Evolutionary conservation across 352 stramenopile species (phyloP).

Genomic region (Phytophthora ohioensis): DNA sequence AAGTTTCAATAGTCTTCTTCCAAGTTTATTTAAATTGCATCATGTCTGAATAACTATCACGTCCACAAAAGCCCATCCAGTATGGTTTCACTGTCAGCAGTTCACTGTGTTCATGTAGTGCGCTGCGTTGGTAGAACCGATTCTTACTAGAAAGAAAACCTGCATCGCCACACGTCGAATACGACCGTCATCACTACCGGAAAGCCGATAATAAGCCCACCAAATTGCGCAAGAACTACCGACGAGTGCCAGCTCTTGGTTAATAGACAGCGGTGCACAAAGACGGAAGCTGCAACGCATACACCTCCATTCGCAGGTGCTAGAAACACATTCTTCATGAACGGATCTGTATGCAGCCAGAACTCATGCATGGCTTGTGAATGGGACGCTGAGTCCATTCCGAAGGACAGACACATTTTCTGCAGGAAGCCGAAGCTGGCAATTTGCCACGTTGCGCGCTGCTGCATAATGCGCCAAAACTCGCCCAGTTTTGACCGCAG

Average conservation of each 20-base stretch:
- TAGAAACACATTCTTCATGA: conserved; percentile 71
- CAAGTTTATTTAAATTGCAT: too few species aligned
- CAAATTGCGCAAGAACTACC: conserved; percentile 58
- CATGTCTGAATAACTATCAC: too few species aligned
- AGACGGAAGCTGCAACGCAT: conserved; percentile 62
- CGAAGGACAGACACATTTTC: conserved; percentile 59
- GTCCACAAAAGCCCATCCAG: too few species aligned
- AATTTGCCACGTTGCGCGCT: conserved; percentile 79
- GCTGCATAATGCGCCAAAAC: conserved; percentile 69
- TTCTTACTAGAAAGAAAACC: conserved; percentile 63
- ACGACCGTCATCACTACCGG: conserved; percentile 55
- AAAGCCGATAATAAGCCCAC: conserved; percentile 47
- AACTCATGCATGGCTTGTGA: conserved; percentile 65
- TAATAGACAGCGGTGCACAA: conserved; percentile 65
- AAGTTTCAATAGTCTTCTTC: too few species aligned
- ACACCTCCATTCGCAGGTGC: conserved; percentile 53
- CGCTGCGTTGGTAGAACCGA: too few species aligned
- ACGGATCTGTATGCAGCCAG: conserved; percentile 69
- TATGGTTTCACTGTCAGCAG: too few species aligned
- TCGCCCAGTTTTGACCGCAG: conserved; percentile 44
- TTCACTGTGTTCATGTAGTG: too few species aligned
- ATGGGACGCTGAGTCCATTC: conserved; percentile 60
- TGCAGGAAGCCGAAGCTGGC: conserved; percentile 74
- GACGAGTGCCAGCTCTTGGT: conserved; percentile 70
- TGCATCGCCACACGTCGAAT: conserved; percentile 67